Base-by-base conservation (phyloP, 2,329 filamentous ascomycete genomes). In the Phaeoacremonium minimum region DNA sequence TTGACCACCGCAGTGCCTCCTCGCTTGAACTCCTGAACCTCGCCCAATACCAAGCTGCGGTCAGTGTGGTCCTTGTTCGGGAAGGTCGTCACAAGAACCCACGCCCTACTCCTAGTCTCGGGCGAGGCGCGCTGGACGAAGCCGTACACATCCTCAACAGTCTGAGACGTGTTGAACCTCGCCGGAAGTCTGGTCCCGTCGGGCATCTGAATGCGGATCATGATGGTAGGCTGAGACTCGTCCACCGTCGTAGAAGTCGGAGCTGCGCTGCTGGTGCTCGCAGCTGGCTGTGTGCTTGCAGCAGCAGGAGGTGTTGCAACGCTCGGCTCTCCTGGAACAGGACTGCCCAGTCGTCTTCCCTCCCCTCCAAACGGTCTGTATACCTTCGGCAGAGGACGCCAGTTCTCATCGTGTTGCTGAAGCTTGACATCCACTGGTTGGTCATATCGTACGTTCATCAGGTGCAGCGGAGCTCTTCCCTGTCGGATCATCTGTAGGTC, bases 371-470 rank as follows among this genome's bases (percentile, higher is more conserved):
- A 94, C 4, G 87, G 85, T 55, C 77, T 83, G 61, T 87, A 90
- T 52, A 82, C 74, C 61, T 80, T 83, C 47, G 87, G 87, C 22
- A 85, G 80, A 35, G 73, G 71, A 37, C 76, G 75, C 63, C 87
- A 94, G 42, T 85, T 76, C 50, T 88, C 83, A 18, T 83, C 73
- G 57, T 87, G 82, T 56, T 87, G 83, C 46, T 85, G 75, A 12
- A 93, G 74, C 60, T 87, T 84, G 35, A 93, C 83, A 46, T 93
- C 85, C 11, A 91, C 80, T 30, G 83, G 80, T 53, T 91, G 83
- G 38, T 85, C 83, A 33, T 75, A 75, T 46, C 79, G 68, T 5
- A 93, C 85, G 43, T 87, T 83, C 71, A 93, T 82, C 5, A 94
- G 71, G 46, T 87, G 80, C 9, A 89, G 67, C 6, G 87, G 87